Base-by-base conservation (phyloP, 331 rosid genomes). In the Malus hybrid region DNA sequence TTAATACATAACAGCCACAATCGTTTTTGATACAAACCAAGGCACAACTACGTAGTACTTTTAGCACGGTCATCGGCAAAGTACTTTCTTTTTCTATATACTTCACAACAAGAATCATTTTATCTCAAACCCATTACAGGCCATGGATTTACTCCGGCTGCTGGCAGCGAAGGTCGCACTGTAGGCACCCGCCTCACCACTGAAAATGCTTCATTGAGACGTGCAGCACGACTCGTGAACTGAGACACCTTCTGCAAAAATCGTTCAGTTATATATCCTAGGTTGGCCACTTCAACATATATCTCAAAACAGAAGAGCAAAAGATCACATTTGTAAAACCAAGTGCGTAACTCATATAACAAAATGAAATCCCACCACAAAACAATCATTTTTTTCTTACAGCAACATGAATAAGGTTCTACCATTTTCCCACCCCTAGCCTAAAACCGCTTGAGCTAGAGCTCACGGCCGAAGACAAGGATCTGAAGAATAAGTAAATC, bases 191-290 rank as follows among this genome's bases (percentile, higher is more conserved):
- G 93, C 76, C 86, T 92, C 88, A 92, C 99, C 71, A 94, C 88
- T 10, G 97, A 92, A 79, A 94, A 90, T 46, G 99, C 97, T 84
- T 94, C 97, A 22, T 94, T 94, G 24, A 94, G 97, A 63, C 93
- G 97, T 4, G 89, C 97, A 54, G 96, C 97, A 20, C 90, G 97
- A 76, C 84, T 87, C 92, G 80, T 87, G 78, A 90, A 86, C 82
- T 84, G 97, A 67, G 97, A 87, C 63, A 85, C 92, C 96, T 92
- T 94, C 99, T 94, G 96, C 89, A 85, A 76, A 65, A 59, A 55
- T 54, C 14, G 9, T 79, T 67, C 61, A 62, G 70, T 66, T 62
- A 75, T 27, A 76, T 48, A 68, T 42, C 75, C 19, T 69, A 59
- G 73, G 69, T 80, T 64, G 42, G 28, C 6, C n/a, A 19, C 76